A percentile compares a stretch with the other conserved stretches of the same genome.
Conservation (phyloP, 345 rosid species). For the Camelina laxa region DNA sequence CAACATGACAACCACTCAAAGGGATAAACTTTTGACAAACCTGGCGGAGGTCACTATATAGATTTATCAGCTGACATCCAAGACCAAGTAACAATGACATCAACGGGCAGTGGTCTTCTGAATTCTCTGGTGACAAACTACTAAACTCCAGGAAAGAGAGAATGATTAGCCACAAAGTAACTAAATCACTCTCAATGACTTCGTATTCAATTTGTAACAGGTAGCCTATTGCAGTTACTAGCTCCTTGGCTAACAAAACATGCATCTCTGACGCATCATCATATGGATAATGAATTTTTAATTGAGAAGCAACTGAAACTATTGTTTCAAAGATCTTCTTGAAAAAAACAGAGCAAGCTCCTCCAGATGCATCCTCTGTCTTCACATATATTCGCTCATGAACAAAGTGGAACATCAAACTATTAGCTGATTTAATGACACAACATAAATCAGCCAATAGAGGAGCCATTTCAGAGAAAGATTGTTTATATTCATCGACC, state of each 20-base stretch:
- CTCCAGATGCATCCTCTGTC: slow-evolving; percentile 80
- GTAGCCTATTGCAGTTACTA: slow-evolving; percentile 59
- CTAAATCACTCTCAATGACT: slow-evolving; percentile 69
- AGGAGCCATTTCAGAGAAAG: slow-evolving; percentile 48
- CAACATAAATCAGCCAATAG: slow-evolving; percentile 52
- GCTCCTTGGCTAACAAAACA: slow-evolving; percentile 62
- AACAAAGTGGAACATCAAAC: slow-evolving; percentile 57
- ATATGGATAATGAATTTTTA: slow-evolving; percentile 45
- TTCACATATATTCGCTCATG: slow-evolving; percentile 61
- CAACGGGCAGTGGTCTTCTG: slow-evolving; percentile 48
- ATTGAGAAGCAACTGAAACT: slow-evolving; percentile 56
- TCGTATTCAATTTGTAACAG: slow-evolving; percentile 81
- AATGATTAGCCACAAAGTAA: slow-evolving; percentile 66
- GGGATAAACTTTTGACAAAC: slow-evolving; percentile 53
- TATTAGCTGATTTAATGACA: slow-evolving; percentile 61
- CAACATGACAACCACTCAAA: slow-evolving; percentile 20
- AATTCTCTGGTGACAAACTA: slow-evolving; percentile 49
- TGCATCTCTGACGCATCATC: slow-evolving; percentile 45
- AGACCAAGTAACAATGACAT: slow-evolving; percentile 51
- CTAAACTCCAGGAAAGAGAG: slow-evolving; percentile 62
- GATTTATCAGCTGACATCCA: slow-evolving; percentile 77
- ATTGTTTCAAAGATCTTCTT: slow-evolving; percentile 59
- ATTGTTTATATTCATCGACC: slow-evolving; percentile 55
- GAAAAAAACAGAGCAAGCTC: slow-evolving; percentile 75
- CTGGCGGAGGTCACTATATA: slow-evolving; percentile 89